A percentile compares a stretch with the other conserved stretches of the same genome.
Conservation (phyloP, 192 early-diverging fungal species). For the Linnemannia elongata region DNA sequence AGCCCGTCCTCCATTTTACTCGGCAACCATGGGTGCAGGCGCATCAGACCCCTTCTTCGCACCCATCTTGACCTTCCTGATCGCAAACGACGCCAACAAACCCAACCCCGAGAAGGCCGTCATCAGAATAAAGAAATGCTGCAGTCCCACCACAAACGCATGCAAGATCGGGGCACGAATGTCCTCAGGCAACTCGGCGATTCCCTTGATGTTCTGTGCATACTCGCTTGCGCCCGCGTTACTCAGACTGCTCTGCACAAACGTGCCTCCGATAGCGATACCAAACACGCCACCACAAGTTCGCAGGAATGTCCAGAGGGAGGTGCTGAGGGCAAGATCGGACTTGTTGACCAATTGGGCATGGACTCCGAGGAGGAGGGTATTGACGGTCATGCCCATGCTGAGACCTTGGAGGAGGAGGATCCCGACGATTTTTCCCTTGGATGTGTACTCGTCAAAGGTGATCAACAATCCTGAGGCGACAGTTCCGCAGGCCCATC, state of each 20-base stretch:
- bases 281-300: conserved; percentile 66
- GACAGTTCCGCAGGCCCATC: conserved; percentile 19
- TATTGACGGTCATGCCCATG: conserved; percentile 52
- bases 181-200: conserved; percentile 42
- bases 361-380: conserved; percentile 35
- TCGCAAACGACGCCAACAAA: conserved; percentile 61
- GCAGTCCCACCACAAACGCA: conserved; percentile 68
- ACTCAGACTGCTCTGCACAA: conserved; percentile 57
- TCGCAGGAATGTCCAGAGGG: conserved; percentile 61
- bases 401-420: conserved; percentile 26
- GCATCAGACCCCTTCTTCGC: conserved; percentile 1
- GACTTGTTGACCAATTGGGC: conserved; percentile 47
- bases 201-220: conserved; percentile 41
- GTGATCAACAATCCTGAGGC: conserved; percentile 27
- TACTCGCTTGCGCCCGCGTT: conserved; percentile 32
- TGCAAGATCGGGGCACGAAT: conserved; percentile 58
- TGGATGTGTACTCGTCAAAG: conserved; percentile 50
- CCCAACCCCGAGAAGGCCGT: conserved; percentile 63
- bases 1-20: conserved; percentile 1
- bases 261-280: conserved; percentile 71
- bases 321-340: conserved; percentile 48
- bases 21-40: conserved; percentile 19
- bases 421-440: conserved; percentile 20
- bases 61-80: conserved; percentile 58
- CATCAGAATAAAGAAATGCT: conserved; percentile 66